phyloP scores from a whole-genome alignment of 192 early-diverging fungal genomes.

The Gamsiella multidivaricata region DNA sequence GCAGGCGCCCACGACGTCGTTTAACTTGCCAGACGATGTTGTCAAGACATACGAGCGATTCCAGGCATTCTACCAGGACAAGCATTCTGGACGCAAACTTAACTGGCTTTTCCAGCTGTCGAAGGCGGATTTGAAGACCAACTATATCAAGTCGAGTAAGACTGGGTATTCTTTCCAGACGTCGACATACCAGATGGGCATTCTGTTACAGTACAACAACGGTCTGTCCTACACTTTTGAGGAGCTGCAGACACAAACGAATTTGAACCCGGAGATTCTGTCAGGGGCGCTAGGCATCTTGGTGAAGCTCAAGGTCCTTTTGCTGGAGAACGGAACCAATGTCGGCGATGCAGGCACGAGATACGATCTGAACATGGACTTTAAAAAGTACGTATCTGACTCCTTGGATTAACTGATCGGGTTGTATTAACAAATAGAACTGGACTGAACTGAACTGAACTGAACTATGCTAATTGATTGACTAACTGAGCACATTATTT shows the following conservation, averaged over 20 bases:
- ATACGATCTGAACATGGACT: slow-evolving; percentile 85
- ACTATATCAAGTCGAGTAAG: slow-evolving; percentile 81
- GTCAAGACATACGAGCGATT: slow-evolving; percentile 87
- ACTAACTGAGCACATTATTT: not conserved
- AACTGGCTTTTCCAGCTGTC: slow-evolving; percentile 95
- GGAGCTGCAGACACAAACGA: slow-evolving; percentile 82
- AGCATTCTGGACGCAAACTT: slow-evolving; percentile 90
- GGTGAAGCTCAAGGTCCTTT: slow-evolving; percentile 85
- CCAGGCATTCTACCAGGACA: slow-evolving; percentile 87
- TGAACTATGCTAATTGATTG: not conserved
- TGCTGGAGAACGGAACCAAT: slow-evolving; percentile 61
- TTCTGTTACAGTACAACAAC: slow-evolving; percentile 92
- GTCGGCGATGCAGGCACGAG: slow-evolving; percentile 64
- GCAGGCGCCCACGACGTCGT: slow-evolving; percentile 77
- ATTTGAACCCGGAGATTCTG: slow-evolving; percentile 74
- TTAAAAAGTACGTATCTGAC: slow-evolving; percentile 68
- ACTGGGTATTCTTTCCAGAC: slow-evolving; percentile 84
- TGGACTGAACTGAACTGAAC: no score
- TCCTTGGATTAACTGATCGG: no score
- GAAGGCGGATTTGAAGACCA: slow-evolving; percentile 94
- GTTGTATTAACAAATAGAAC: no score
- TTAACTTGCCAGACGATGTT: slow-evolving; percentile 91
- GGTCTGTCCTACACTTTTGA: slow-evolving; percentile 78
- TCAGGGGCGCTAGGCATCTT: slow-evolving; percentile 77
- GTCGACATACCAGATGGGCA: slow-evolving; percentile 92